Percentiles rank a stretch among this genome's conserved stretches.
These are phyloP conservation scores for Trypanosoma lewisi DNA, from an alignment of 208 protist species.

Conservation along the genomic window DNA sequence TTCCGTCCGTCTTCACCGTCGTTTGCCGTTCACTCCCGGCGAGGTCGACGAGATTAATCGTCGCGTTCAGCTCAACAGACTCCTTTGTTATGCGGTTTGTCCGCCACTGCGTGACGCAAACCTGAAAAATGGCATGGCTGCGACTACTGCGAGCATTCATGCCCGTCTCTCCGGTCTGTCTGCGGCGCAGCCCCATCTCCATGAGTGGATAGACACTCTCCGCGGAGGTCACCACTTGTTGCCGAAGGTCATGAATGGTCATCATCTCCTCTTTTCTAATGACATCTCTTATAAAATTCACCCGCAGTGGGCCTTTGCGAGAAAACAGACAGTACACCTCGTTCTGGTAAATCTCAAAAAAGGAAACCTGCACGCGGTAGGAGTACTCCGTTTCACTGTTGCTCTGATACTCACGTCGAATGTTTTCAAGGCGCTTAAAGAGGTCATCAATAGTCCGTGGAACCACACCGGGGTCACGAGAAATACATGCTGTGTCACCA, in stretches of 20 bases:
- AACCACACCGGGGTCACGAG: conserved; percentile 61
- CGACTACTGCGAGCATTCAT: conserved; percentile 94
- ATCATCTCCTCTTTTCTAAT: conserved; percentile 59
- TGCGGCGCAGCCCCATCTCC: conserved; percentile 70
- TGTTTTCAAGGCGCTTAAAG: conserved; percentile 52
- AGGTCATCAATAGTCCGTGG: conserved; percentile 65
- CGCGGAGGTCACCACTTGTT: conserved; percentile 44
- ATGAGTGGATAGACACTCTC: conserved; percentile 73
- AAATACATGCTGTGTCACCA: conserved; percentile 61
- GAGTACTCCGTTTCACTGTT: conserved; percentile 49
- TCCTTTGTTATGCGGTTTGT: conserved; percentile 59
- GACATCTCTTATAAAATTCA: conserved; percentile 49
- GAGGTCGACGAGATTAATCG: conserved; percentile 94
- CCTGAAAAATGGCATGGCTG: conserved; percentile 95
- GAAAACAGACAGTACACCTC: conserved; percentile 79
- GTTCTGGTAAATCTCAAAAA: conserved; percentile 87
- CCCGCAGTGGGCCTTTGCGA: conserved; percentile 58
- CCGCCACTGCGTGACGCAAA: conserved; percentile 67
- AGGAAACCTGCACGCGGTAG: conserved; percentile 64
- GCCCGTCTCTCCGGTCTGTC: conserved; percentile 87
- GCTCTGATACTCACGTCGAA: conserved; percentile 42
- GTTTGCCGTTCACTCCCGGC: conserved; percentile 90
- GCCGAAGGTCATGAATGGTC: conserved; percentile 65
- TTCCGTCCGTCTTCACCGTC: conserved; percentile 79
- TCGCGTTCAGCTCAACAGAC: conserved; percentile 65